Percentiles rank a stretch among this genome's conserved stretches.
Conservation (phyloP, 108 stramenopile species). For the Pseudonitzschia multiseries region DNA sequence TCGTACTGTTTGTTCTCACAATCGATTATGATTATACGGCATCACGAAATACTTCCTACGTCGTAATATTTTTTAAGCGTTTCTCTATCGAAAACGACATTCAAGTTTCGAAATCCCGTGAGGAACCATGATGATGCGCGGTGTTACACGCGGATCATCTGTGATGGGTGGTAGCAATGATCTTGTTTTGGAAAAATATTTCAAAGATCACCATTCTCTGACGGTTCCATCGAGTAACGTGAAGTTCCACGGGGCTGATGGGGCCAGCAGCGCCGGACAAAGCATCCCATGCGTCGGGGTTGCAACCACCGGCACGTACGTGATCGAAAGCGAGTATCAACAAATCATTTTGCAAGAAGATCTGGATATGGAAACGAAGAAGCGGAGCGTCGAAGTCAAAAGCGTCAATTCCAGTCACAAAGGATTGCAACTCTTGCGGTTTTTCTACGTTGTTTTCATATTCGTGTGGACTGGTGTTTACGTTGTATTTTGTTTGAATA, state of each 20-base stretch:
- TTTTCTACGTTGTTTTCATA: conserved; percentile 48
- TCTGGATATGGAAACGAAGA: not conserved
- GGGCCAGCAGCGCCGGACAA: not conserved
- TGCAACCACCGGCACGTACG: conserved; percentile 21
- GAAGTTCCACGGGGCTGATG: conserved; percentile 27
- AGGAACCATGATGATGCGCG: no score
- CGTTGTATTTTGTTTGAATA: conserved; percentile 67
- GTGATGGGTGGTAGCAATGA: not conserved
- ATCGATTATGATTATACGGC: no score
- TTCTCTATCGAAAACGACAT: no score
- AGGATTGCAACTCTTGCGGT: conserved; percentile 38
- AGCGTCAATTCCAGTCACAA: not conserved
- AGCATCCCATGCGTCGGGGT: not conserved
- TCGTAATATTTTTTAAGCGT: no score
- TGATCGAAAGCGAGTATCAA: conserved; percentile 45
- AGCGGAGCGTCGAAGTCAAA: not conserved
- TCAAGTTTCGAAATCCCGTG: no score
- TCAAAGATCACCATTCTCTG: conserved; percentile 57
- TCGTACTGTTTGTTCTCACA: no score
- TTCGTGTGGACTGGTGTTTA: conserved; percentile 58
- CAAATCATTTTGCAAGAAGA: conserved; percentile 54
- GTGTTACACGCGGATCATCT: no score
- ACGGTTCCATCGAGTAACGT: conserved; percentile 49
- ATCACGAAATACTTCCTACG: no score
- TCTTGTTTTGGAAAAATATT: conserved; percentile 16